These are phyloP conservation scores for Papiliotrema fonsecae DNA, from an alignment of 1,284 basidiomycete genomes.

Conservation along the genomic window DNA sequence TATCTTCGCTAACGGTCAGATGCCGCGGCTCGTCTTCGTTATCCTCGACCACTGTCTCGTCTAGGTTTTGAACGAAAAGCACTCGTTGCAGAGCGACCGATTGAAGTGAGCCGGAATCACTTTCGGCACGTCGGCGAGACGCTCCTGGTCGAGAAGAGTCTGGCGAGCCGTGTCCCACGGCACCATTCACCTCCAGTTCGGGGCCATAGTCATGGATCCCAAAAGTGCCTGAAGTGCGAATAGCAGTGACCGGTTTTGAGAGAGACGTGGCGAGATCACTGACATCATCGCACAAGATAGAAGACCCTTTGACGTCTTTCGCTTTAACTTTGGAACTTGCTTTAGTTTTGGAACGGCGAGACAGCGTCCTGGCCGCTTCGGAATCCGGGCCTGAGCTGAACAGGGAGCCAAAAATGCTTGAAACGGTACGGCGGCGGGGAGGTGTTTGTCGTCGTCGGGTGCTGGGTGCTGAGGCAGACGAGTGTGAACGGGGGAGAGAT, in stretches of 20 bases:
- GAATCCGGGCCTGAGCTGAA: conserved; percentile 6
- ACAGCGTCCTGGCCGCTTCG: neutral
- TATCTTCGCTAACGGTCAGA: neutral
- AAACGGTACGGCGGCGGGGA: conserved; percentile 8
- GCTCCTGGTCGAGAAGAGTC: neutral
- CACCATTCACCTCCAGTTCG: conserved; percentile 8
- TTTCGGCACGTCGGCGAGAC: neutral
- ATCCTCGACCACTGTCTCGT: conserved; percentile 2
- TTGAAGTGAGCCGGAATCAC: neutral
- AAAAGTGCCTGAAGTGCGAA: conserved; percentile 27
- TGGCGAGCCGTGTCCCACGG: neutral
- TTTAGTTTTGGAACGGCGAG: neutral
- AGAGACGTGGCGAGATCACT: neutral
- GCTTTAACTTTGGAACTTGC: neutral
- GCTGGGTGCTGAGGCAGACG: neutral
- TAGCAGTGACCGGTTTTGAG: conserved; percentile 9
- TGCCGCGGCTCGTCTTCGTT: neutral
- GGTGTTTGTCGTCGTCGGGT: neutral
- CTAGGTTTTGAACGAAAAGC: conserved; percentile 2
- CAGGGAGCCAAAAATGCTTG: conserved; percentile 13
- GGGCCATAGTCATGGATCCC: conserved; percentile 33
- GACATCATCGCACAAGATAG: neutral
- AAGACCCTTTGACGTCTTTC: neutral
- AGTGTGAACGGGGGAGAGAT: neutral
- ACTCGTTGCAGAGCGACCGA: neutral